Conservation (phyloP, 129 eudicot species). For the Flaveria linearis region DNA sequence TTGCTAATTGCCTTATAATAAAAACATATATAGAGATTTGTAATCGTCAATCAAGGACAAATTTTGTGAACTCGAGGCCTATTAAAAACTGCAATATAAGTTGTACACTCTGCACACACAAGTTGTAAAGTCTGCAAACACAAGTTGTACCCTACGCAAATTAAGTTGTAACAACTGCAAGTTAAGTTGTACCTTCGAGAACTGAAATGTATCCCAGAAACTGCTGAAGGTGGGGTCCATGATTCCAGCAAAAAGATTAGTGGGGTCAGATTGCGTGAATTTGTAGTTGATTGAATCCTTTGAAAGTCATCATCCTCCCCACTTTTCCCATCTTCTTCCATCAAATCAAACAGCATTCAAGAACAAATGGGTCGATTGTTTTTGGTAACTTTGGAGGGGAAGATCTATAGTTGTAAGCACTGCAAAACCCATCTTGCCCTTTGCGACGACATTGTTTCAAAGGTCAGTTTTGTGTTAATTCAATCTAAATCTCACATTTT, state of each 20-base stretch:
- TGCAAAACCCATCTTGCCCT: slow-evolving; percentile 92
- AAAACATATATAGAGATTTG: neutral
- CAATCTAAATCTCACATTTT: slow-evolving; percentile 15
- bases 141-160: neutral
- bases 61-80: no score
- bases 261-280: slow-evolving; percentile 46
- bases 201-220: neutral
- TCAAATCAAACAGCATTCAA: slow-evolving; percentile 15
- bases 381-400: slow-evolving; percentile 78
- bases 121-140: slow-evolving; percentile 3
- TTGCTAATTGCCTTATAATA: no score
- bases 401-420: slow-evolving; percentile 93
- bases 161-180: neutral
- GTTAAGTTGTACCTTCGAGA: neutral
- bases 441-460: slow-evolving; percentile 72
- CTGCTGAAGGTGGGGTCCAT: slow-evolving; percentile 34
- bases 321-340: slow-evolving; percentile 25
- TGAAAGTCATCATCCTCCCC: slow-evolving; percentile 19
- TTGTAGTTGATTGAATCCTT: slow-evolving; percentile 36
- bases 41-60: neutral
- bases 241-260: slow-evolving; percentile 19
- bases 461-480: slow-evolving; percentile 44
- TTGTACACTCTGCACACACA: neutral
- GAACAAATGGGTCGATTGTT: slow-evolving; percentile 76
- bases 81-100: neutral